A percentile compares a stretch with the other conserved stretches of the same genome.
phyloP scores from a whole-genome alignment of 2,329 filamentous ascomycete species.

The Xylaria sp. region DNA sequence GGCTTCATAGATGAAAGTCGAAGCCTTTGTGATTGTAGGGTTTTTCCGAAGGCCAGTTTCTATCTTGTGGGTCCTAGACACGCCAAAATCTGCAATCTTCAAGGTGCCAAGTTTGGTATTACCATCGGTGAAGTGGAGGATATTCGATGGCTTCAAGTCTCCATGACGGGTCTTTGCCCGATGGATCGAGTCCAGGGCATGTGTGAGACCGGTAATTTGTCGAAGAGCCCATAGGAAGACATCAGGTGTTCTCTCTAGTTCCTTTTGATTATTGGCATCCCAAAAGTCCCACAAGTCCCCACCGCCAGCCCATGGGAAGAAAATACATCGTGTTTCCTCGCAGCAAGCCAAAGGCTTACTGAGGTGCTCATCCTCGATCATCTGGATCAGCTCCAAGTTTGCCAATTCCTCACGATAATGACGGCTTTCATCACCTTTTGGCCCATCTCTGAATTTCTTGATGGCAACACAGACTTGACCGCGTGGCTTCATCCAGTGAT shows the following conservation, averaged over 20 bases:
- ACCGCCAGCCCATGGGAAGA: conserved; percentile 4
- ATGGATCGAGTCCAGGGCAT: background rate
- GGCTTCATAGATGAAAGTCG: conserved; percentile 7
- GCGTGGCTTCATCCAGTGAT: background rate
- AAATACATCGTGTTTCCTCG: background rate
- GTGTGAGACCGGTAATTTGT: background rate
- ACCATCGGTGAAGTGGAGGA: background rate
- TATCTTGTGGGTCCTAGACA: background rate
- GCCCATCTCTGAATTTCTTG: background rate
- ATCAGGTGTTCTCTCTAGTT: background rate
- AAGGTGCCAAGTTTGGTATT: background rate
- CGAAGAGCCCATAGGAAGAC: background rate
- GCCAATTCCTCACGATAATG: background rate
- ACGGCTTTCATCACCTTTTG: background rate
- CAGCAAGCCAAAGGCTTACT: background rate
- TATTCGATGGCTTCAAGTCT: conserved; percentile 4
- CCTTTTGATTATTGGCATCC: background rate
- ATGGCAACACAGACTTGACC: background rate
- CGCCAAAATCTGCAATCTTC: conserved; percentile 1
- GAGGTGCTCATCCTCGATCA: background rate
- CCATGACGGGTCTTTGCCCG: background rate
- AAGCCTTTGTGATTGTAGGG: background rate
- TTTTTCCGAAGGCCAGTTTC: background rate
- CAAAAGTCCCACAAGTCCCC: background rate
- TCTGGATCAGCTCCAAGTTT: background rate